Evolutionary conservation across 1,139 yeast genomes (phyloP).

Genomic region (Yamadazyma triangularis): DNA sequence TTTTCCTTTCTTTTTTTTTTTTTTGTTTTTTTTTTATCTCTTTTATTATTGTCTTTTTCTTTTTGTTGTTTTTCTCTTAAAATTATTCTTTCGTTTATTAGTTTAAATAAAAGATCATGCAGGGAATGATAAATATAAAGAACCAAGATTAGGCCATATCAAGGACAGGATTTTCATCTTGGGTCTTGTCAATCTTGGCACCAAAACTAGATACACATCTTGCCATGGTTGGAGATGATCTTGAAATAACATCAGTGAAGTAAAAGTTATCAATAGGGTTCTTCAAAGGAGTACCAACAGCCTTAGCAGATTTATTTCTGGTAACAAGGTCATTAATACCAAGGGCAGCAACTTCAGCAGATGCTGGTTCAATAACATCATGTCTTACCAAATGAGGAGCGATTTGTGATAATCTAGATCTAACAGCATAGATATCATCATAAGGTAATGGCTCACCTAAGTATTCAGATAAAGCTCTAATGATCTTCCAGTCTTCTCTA

Average conservation of each 20-base stretch:
- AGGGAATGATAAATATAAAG: too few species aligned
- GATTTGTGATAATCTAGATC: slow-evolving; percentile 67
- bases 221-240: slow-evolving; percentile 90
- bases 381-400: slow-evolving; percentile 81
- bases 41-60: too few species aligned
- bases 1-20: slow-evolving; percentile 10
- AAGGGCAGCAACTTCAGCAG: slow-evolving; percentile 50
- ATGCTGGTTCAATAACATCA: slow-evolving; percentile 69
- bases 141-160: neutral
- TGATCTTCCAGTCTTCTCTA: slow-evolving; percentile 88
- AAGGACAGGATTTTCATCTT: slow-evolving; percentile 45
- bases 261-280: slow-evolving; percentile 80
- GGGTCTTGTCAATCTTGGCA: slow-evolving; percentile 55
- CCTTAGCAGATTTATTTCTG: slow-evolving; percentile 35
- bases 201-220: slow-evolving; percentile 70
- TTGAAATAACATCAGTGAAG: slow-evolving; percentile 82
- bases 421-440: slow-evolving; percentile 67
- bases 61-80: too few species aligned
- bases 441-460: slow-evolving; percentile 70
- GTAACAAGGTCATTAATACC: slow-evolving; percentile 50
- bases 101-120: too few species aligned
- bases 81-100: too few species aligned
- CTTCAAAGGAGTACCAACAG: slow-evolving; percentile 50
- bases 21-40: slow-evolving; percentile 2
- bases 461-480: slow-evolving; percentile 81